Conservation (phyloP, 2,329 filamentous ascomycete genomes). For the Penicillium sp. region DNA sequence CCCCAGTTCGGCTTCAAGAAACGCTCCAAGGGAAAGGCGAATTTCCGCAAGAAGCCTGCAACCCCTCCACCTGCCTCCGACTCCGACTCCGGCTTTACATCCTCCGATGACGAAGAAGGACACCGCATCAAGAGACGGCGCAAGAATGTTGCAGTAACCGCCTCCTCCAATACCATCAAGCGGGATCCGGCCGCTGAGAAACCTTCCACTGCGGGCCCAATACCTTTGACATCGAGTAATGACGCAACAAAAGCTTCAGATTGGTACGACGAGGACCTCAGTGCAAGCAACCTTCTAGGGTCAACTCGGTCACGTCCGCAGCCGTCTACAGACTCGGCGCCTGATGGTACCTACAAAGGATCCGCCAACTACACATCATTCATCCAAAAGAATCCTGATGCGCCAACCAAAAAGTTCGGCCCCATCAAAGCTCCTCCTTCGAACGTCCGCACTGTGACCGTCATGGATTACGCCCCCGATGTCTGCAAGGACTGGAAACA, state of each 20-base stretch:
- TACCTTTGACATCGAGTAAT: conserved; percentile 65
- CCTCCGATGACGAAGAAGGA: conserved; percentile 73
- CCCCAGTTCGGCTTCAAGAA: conserved; percentile 71
- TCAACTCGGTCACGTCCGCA: conserved; percentile 27
- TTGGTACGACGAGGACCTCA: conserved; percentile 76
- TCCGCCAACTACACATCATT: conserved; percentile 71
- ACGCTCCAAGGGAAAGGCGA: conserved; percentile 74
- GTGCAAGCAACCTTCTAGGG: conserved; percentile 48
- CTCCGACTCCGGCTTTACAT: conserved; percentile 65
- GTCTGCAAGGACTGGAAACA: conserved; percentile 94
- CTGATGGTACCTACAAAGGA: conserved; percentile 75
- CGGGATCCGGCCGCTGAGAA: conserved; percentile 52
- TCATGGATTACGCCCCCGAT: conserved; percentile 88
- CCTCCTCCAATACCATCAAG: conserved; percentile 54
- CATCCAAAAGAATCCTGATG: conserved; percentile 78
- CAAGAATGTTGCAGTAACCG: conserved; percentile 67
- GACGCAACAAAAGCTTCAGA: conserved; percentile 88
- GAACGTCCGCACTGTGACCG: conserved; percentile 86
- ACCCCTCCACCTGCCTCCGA: conserved; percentile 69
- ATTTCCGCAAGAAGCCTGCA: conserved; percentile 75
- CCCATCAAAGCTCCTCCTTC: conserved; percentile 78
- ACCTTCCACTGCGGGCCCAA: conserved; percentile 63
- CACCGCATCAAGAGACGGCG: conserved; percentile 76
- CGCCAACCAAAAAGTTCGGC: conserved; percentile 69
- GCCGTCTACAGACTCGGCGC: conserved; percentile 14